Conservation (phyloP, 371 early-diverging fungal species). For the Mortierella sp. region DNA sequence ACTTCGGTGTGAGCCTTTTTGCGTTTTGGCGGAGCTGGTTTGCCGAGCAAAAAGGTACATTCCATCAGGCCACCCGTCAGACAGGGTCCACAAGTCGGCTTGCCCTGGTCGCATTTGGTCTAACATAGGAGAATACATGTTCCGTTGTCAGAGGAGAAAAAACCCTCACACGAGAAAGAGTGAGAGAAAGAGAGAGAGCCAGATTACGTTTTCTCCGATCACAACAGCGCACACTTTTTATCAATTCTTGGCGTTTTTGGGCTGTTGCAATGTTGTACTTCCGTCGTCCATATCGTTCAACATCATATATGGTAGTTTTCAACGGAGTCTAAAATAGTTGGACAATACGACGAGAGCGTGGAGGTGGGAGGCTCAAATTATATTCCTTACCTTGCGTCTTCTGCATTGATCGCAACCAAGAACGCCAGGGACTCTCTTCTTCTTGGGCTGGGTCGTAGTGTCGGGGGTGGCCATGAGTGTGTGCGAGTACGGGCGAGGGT, state of each 20-base stretch:
- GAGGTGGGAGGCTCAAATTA: too few relatives aligned
- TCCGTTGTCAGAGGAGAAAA: background rate
- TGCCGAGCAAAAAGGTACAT: conserved; percentile 48
- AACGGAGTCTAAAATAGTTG: too few relatives aligned
- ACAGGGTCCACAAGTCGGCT: conserved; percentile 50
- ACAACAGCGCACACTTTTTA: too few relatives aligned
- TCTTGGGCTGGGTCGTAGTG: conserved; percentile 28
- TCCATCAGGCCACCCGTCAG: conserved; percentile 51
- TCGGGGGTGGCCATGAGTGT: background rate
- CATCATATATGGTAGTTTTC: too few relatives aligned
- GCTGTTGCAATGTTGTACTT: too few relatives aligned
- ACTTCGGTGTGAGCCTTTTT: conserved; percentile 45
- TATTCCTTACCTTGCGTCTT: conserved; percentile 39
- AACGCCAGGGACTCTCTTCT: conserved; percentile 27
- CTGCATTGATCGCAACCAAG: conserved; percentile 53
- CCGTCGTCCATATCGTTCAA: too few relatives aligned
- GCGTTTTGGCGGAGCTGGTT: conserved; percentile 35
- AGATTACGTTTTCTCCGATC: too few relatives aligned
- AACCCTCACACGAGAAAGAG: too few relatives aligned
- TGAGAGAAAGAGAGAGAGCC: too few relatives aligned
- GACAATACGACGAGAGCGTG: too few relatives aligned
- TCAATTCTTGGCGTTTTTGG: too few relatives aligned
- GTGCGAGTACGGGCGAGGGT: too few relatives aligned
- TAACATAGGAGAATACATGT: background rate
- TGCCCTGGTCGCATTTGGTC: conserved; percentile 54